Conservation (phyloP, 1,284 basidiomycete genomes). For the Cutaneotrichosporon sp. region DNA sequence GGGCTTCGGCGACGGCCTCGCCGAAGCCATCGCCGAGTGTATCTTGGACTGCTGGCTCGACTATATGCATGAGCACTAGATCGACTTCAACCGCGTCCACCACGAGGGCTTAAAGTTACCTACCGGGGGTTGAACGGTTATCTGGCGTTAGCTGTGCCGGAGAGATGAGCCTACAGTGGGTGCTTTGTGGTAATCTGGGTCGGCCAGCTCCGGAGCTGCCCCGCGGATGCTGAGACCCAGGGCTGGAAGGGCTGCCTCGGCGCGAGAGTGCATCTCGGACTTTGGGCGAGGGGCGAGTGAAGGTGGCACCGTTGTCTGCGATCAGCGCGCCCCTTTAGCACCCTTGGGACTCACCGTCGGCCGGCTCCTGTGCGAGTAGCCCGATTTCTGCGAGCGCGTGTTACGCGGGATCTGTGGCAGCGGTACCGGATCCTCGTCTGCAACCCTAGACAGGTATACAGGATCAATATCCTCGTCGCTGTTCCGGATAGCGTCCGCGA, state of each 20-base stretch:
- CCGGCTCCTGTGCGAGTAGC: too few relatives aligned
- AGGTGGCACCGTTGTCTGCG: too few relatives aligned
- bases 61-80: conserved; percentile 1
- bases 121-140: conserved; percentile 21
- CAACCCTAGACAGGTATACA: not conserved
- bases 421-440: not conserved
- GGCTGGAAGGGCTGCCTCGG: not conserved
- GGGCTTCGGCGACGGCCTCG: not conserved
- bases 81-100: not conserved
- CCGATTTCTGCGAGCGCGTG: not conserved
- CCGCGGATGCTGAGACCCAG: not conserved
- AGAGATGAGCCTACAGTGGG: not conserved
- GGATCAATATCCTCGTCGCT: not conserved
- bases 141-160: conserved; percentile 1
- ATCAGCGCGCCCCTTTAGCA: too few relatives aligned
- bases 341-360: too few relatives aligned
- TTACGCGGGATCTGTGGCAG: not conserved
- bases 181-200: not conserved
- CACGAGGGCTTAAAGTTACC: not conserved
- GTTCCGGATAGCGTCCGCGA: not conserved
- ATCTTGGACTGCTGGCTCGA: not conserved
- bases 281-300: too few relatives aligned
- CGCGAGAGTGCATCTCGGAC: not conserved
- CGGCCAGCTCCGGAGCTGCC: not conserved
- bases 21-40: not conserved